Percentiles rank a stretch among this genome's conserved stretches.
phyloP scores from a whole-genome alignment of 2,329 filamentous ascomycete genomes.

The Penicillium sp. region DNA sequence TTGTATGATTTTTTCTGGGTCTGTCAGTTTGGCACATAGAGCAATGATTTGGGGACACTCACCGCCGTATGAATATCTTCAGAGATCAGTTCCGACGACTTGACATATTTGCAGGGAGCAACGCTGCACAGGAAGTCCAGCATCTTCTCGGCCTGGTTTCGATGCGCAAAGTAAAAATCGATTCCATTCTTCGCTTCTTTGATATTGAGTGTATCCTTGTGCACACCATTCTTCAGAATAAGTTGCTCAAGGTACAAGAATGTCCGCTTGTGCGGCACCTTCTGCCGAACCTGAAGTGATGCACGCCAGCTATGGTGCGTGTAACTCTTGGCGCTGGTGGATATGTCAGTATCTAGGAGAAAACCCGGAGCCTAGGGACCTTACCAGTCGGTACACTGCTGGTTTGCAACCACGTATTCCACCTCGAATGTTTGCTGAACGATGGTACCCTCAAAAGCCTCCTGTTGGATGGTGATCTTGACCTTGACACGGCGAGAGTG shows the following conservation, averaged over 20 bases:
- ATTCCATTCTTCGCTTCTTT: conserved; percentile 94
- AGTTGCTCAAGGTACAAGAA: conserved; percentile 85
- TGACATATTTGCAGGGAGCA: conserved; percentile 64
- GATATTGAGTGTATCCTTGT: conserved; percentile 94
- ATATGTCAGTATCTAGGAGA: no score
- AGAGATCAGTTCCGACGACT: conserved; percentile 72
- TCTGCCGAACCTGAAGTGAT: conserved; percentile 90
- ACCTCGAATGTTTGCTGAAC: conserved; percentile 95
- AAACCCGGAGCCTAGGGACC: no score
- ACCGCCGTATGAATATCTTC: conserved; percentile 74
- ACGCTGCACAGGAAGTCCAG: conserved; percentile 85
- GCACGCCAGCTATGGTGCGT: conserved; percentile 95
- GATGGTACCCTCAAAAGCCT: conserved; percentile 61
- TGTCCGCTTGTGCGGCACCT: conserved; percentile 90
- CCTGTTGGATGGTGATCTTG: conserved; percentile 86
- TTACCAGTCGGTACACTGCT: conserved; percentile 80
- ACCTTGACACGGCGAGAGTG: conserved; percentile 89
- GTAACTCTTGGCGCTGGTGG: conserved; percentile 72
- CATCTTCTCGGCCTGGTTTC: conserved; percentile 89
- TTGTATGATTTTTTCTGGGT: conserved; percentile 70
- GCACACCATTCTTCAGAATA: conserved; percentile 88
- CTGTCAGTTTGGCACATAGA: conserved; percentile 47
- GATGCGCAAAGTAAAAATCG: conserved; percentile 87
- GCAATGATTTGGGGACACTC: no score
- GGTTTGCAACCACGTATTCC: conserved; percentile 80